Conservation (phyloP, 2,329 filamentous ascomycete genomes). For the Pseudocercospora eumusae region DNA sequence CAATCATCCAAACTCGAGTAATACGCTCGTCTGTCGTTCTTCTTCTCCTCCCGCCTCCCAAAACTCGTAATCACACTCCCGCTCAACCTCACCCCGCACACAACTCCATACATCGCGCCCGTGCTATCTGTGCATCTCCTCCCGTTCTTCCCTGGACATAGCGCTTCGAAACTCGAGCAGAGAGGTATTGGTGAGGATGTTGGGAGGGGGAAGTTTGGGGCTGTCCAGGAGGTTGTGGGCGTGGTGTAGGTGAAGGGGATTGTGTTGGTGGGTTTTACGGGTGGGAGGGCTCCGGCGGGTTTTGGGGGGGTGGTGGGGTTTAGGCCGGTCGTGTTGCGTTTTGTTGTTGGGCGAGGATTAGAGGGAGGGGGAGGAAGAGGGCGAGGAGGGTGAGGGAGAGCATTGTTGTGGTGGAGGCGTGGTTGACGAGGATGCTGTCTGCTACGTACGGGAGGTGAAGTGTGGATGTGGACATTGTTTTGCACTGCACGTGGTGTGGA, state of each 20-base stretch:
- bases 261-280: not conserved
- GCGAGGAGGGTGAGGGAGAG: not conserved
- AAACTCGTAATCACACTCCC: constrained; percentile 10
- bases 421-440: not conserved
- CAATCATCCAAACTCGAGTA: constrained; percentile 12
- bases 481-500: not conserved
- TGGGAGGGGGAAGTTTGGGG: constrained; percentile 10
- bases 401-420: not conserved
- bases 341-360: not conserved
- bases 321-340: constrained; percentile 1
- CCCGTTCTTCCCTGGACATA: constrained; percentile 5
- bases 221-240: constrained; percentile 7
- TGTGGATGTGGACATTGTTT: not conserved
- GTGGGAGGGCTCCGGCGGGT: not conserved
- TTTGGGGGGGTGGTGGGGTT: not conserved
- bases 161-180: not conserved
- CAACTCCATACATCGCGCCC: constrained; percentile 9
- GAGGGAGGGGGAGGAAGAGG: not conserved
- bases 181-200: not conserved
- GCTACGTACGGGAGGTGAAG: not conserved
- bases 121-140: constrained; percentile 1
- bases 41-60: constrained; percentile 1
- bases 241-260: constrained; percentile 9
- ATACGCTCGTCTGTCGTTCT: not conserved
- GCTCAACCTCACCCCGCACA: constrained; percentile 9